phyloP scores from a whole-genome alignment of 2,329 filamentous ascomycete species.

The Kalmusia sp. region DNA sequence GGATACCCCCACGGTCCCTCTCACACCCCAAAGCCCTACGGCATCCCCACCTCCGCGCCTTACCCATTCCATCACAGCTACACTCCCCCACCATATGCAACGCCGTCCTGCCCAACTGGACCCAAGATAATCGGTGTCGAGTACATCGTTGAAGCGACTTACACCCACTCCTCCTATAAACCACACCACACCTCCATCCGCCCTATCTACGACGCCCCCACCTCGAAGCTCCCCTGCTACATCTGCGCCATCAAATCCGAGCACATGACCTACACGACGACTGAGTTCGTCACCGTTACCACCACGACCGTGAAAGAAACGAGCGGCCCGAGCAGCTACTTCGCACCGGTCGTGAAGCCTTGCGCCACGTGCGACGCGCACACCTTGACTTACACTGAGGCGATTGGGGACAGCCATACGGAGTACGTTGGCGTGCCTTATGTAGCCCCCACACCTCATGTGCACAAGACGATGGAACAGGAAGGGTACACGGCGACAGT shows the following conservation, averaged over 20 bases:
- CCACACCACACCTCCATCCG: constrained; percentile 18
- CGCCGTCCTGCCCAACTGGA: constrained; percentile 18
- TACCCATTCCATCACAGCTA: constrained; percentile 10
- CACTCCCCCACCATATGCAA: constrained; percentile 17
- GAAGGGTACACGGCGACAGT: not conserved
- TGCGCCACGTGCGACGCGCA: constrained; percentile 18
- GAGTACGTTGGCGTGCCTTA: constrained; percentile 19
- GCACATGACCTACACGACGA: constrained; percentile 17
- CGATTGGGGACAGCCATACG: constrained; percentile 13
- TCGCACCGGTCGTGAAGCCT: constrained; percentile 18
- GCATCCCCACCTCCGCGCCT: constrained; percentile 15
- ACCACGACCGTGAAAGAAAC: constrained; percentile 13
- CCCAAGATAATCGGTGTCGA: constrained; percentile 25
- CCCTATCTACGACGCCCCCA: constrained; percentile 22
- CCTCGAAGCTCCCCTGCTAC: constrained; percentile 24
- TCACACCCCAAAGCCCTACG: constrained; percentile 3
- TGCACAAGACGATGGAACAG: constrained; percentile 1
- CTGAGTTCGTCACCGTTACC: constrained; percentile 19
- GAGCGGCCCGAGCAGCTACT: not conserved
- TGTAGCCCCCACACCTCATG: constrained; percentile 17
- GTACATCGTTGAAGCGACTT: constrained; percentile 20
- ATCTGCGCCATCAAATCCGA: constrained; percentile 18
- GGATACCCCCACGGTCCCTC: constrained; percentile 5
- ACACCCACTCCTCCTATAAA: constrained; percentile 14
- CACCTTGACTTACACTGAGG: constrained; percentile 19